phyloP scores from a whole-genome alignment of 73 alveolate genomes.

The Blepharisma stoltei region DNA sequence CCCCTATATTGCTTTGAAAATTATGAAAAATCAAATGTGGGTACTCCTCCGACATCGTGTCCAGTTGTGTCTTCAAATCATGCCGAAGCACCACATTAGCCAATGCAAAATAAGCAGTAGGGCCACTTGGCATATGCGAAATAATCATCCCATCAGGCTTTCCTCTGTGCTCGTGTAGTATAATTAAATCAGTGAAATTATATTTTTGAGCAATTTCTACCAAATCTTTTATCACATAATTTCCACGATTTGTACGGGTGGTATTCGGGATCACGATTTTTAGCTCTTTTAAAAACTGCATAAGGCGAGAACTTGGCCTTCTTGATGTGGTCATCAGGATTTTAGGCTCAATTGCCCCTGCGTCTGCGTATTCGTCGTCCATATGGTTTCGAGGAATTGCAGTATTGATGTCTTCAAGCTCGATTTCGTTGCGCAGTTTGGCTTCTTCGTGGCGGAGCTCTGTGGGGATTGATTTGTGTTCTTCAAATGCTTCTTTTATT shows the following conservation, averaged over 20 bases:
- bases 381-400: conserved; percentile 83
- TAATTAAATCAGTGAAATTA: conserved; percentile 84
- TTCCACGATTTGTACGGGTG: conserved; percentile 97
- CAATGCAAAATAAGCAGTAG: conserved; percentile 98
- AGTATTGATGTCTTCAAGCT: conserved; percentile 65
- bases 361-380: conserved; percentile 96
- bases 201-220: conserved; percentile 73
- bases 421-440: conserved; percentile 45
- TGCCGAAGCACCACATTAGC: conserved; percentile 97
- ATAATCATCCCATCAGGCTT: conserved; percentile 99
- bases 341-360: conserved; percentile 75
- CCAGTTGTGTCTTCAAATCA: conserved; percentile 91
- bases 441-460: conserved; percentile 88
- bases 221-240: conserved; percentile 89
- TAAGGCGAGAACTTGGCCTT: conserved; percentile 88
- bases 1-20: conserved; percentile 91
- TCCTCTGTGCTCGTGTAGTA: conserved; percentile 99
- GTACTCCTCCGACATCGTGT: conserved; percentile 88
- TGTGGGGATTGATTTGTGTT: conserved; percentile 86
- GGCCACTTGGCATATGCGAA: conserved; percentile 99
- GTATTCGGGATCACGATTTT: conserved; percentile 82
- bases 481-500: conserved; percentile 78
- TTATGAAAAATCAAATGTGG: conserved; percentile 98
- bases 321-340: conserved; percentile 94
- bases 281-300: conserved; percentile 95